A percentile compares a stretch with the other conserved stretches of the same genome.
phyloP scores from a whole-genome alignment of 768 basidiomycete species.

The Termitomyces sp. region DNA sequence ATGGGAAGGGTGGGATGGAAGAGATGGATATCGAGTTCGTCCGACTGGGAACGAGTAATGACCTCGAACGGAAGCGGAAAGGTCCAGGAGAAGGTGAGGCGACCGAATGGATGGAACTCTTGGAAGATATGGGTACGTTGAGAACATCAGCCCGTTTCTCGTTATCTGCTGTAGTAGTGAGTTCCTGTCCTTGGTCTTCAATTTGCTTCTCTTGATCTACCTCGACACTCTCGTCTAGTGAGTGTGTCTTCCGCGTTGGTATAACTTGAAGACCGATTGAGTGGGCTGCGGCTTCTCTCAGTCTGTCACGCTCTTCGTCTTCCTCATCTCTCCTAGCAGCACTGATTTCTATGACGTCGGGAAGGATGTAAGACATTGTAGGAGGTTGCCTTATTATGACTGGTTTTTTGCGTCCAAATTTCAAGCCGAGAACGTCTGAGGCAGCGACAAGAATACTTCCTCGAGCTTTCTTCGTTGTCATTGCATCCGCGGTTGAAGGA shows the following conservation, averaged over 20 bases:
- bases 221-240: conserved; percentile 26
- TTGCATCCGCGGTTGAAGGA: conserved; percentile 18
- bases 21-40: conserved; percentile 28
- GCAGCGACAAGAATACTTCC: conserved; percentile 47
- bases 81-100: conserved; percentile 17
- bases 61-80: conserved; percentile 31
- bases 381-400: conserved; percentile 24
- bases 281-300: conserved; percentile 71
- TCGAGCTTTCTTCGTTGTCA: conserved; percentile 27
- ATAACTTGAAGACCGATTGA: conserved; percentile 63
- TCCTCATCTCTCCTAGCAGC: conserved; percentile 52
- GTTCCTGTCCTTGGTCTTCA: conserved; percentile 11
- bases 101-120: conserved; percentile 29
- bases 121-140: conserved; percentile 17
- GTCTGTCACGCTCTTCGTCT: conserved; percentile 66
- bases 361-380: conserved; percentile 39
- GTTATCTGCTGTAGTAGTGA: conserved; percentile 1
- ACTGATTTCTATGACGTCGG: conserved; percentile 71
- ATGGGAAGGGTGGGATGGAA: conserved; percentile 58
- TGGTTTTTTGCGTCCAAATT: conserved; percentile 40
- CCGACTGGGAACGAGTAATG: conserved; percentile 28
- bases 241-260: conserved; percentile 32
- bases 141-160: conserved; percentile 6
- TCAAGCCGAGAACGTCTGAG: conserved; percentile 44
- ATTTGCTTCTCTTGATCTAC: conserved; percentile 30